Conservation (phyloP, 768 basidiomycete species). For the Hemileccinum rubropunctum region DNA sequence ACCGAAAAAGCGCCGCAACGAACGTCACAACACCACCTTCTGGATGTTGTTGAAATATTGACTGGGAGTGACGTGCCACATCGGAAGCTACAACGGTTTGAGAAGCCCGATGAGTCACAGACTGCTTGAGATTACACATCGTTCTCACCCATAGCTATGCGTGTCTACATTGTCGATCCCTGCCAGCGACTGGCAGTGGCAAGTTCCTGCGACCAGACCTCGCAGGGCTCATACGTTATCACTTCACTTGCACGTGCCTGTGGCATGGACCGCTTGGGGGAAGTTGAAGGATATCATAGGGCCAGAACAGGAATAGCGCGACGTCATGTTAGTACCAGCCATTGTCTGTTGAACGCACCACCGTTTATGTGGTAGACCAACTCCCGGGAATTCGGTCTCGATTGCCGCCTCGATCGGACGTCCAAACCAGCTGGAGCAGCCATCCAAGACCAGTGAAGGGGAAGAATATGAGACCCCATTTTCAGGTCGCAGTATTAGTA, state of each 20-base stretch:
- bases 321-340: background rate
- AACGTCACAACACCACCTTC: constrained; percentile 12
- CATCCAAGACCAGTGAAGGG: no score
- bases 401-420: background rate
- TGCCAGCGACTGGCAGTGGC: no score
- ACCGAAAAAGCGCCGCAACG: constrained; percentile 1
- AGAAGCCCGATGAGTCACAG: background rate
- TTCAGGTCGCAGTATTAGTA: background rate
- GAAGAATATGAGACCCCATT: background rate
- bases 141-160: background rate
- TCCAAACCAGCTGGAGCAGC: no score
- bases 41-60: background rate
- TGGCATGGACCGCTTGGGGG: background rate
- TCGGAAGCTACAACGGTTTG: background rate
- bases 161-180: constrained; percentile 12
- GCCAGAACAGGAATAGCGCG: background rate
- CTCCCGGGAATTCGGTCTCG: background rate
- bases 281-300: no score
- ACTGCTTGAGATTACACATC: no score
- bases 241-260: constrained; percentile 2
- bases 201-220: background rate
- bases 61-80: background rate
- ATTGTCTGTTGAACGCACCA: background rate
- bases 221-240: constrained; percentile 17
- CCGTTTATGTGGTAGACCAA: background rate